Conservation (phyloP, 2,329 filamentous ascomycete species). For the Pseudophaeomoniella oleicola region DNA sequence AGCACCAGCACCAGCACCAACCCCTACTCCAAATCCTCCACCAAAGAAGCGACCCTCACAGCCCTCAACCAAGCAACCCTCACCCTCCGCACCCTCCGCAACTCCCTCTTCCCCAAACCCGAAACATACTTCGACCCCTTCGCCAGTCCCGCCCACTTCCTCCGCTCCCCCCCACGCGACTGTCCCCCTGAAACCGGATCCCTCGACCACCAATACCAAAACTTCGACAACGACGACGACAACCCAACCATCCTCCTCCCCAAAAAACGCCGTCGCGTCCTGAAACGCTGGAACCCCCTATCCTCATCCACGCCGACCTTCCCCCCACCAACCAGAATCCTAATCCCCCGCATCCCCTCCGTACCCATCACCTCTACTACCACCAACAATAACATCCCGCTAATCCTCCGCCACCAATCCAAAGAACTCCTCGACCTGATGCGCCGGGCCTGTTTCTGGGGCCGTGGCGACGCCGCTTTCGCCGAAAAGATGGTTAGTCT, state of each 20-base stretch:
- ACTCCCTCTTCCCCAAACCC: conserved; percentile 20
- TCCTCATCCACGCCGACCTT: background rate
- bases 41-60: background rate
- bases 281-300: background rate
- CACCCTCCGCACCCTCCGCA: conserved; percentile 9
- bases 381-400: conserved; percentile 8
- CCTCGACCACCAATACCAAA: background rate
- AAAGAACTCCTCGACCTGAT: conserved; percentile 26
- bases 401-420: conserved; percentile 21
- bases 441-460: conserved; percentile 28
- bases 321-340: background rate
- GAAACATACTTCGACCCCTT: conserved; percentile 28
- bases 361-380: conserved; percentile 11
- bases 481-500: conserved; percentile 21
- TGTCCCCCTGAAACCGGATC: conserved; percentile 1
- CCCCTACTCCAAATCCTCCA: background rate
- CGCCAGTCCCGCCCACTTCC: conserved; percentile 26
- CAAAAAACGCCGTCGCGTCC: background rate
- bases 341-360: conserved; percentile 1
- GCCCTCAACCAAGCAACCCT: background rate
- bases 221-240: background rate
- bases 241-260: background rate
- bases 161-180: conserved; percentile 25
- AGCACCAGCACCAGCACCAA: too few relatives aligned
- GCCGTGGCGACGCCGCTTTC: conserved; percentile 22